Evolutionary conservation across 352 stramenopile species (phyloP).

Genomic region (Pseudoperonospora humuli): DNA sequence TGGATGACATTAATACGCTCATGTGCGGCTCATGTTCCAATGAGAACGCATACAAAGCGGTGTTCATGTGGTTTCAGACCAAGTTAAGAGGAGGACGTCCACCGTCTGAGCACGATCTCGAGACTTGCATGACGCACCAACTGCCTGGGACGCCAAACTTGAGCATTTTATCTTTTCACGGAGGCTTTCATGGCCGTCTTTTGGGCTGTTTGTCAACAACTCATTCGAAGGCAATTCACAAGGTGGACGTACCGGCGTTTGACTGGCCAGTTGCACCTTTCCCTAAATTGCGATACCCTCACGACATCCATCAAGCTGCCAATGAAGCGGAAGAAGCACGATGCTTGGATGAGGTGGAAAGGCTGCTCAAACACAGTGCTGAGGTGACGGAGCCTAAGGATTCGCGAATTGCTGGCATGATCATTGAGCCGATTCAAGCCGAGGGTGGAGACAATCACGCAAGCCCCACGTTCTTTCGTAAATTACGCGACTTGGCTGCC

Average conservation of each 20-base stretch:
- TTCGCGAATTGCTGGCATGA: slow-evolving; percentile 60
- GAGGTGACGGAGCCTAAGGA: slow-evolving; percentile 17
- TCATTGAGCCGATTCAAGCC: slow-evolving; percentile 77
- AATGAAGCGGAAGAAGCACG: slow-evolving; percentile 66
- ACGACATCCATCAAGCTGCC: slow-evolving; percentile 42
- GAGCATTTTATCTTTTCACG: slow-evolving; percentile 78
- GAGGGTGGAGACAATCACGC: slow-evolving; percentile 78
- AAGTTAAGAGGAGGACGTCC: slow-evolving; percentile 50
- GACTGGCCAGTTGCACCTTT: slow-evolving; percentile 80
- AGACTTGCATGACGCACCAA: slow-evolving; percentile 65
- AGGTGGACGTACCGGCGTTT: slow-evolving; percentile 78
- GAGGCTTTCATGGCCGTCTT: slow-evolving; percentile 72
- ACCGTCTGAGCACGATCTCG: slow-evolving; percentile 52
- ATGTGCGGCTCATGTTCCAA: slow-evolving; percentile 86
- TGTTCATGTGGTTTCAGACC: slow-evolving; percentile 86
- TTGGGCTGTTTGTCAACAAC: slow-evolving; percentile 77
- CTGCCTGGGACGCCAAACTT: slow-evolving; percentile 60
- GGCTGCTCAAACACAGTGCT: slow-evolving; percentile 37
- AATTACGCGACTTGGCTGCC: slow-evolving; percentile 44
- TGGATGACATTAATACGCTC: slow-evolving; percentile 73
- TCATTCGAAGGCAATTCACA: slow-evolving; percentile 83
- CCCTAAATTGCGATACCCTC: slow-evolving; percentile 57
- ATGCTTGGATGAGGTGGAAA: slow-evolving; percentile 60
- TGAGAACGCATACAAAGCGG: slow-evolving; percentile 81
- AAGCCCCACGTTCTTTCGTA: slow-evolving; percentile 59